Evolutionary conservation across 2,329 filamentous ascomycete species (phyloP), one percentile per base, ranked within the genome.

Genomic region (Alternaria longipes): DNA sequence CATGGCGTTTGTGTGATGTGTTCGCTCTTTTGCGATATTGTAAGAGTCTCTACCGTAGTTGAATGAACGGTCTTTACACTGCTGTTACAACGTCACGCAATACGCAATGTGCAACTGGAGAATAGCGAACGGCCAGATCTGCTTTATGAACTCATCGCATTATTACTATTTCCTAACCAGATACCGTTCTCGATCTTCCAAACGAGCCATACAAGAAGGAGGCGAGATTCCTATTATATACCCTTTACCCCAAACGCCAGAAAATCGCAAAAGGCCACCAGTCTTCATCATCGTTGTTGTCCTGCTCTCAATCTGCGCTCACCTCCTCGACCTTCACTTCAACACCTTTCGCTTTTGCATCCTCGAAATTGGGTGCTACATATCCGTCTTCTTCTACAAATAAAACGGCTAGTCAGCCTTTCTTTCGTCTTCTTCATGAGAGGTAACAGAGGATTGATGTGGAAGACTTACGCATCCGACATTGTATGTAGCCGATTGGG

Each of bases 401-500:
- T 16, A 8, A 18, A 8, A 18, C 36, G n/a, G 9, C 16, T 2
- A 7, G 11, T 34, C 28, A 30, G 16, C 36, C 9, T 52, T 14
- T 26, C n/a, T 8, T 18, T 11, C n/a, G 8, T 41, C 11, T 18
- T 18, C 16, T 30, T 3, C 8, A 3, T 20, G 5, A 14, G 9
- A 41, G 9, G 40, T 12, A 16, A 11, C 5, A 20, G 20, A 11
- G 11, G 40, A 6, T 5, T 9, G 8, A 14, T 8, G 36, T 1
- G 24, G 3, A 63, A 52, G 28, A 56, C 56, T 54, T 64, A 70
- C 68, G 68, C 56, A 70, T 63, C 18, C 60, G 61, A 55, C 69
- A 73, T 56, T 73, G 70, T n/a, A 66, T 60, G 38, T 64, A 66
- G 36, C 69, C 70, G 1, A 70, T 51, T 7, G 68, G 70, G 66